phyloP scores from a whole-genome alignment of 768 basidiomycete genomes.

The Hebeloma cylindrosporum region DNA sequence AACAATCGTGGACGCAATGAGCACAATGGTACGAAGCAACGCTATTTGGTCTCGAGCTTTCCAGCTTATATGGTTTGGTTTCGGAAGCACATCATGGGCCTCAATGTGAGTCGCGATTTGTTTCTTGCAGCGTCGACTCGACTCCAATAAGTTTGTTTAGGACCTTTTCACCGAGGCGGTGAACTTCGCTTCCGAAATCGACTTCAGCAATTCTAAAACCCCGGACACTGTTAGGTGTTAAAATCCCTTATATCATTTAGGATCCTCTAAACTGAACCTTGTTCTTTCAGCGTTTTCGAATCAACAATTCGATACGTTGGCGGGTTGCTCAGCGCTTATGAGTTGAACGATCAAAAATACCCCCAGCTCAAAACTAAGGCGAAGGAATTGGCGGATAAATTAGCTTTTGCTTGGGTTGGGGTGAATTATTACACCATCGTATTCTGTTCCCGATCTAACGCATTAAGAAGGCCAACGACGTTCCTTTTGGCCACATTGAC shows the following conservation, averaged over 20 bases:
- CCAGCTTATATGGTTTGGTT: not conserved
- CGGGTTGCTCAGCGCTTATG: conserved; percentile 65
- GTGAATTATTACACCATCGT: conserved; percentile 33
- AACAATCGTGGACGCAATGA: conserved; percentile 59
- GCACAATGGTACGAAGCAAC: conserved; percentile 63
- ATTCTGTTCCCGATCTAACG: not conserved
- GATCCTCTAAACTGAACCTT: not conserved
- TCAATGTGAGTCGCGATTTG: conserved; percentile 35
- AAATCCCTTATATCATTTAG: too few relatives aligned
- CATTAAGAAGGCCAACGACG: conserved; percentile 31
- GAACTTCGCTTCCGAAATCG: conserved; percentile 46
- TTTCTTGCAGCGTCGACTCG: not conserved
- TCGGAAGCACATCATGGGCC: conserved; percentile 55
- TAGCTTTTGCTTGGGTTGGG: conserved; percentile 59
- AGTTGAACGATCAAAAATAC: conserved; percentile 56
- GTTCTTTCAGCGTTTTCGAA: conserved; percentile 58
- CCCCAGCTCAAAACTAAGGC: conserved; percentile 58
- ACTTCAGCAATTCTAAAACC: conserved; percentile 53
- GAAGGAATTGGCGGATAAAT: conserved; percentile 58
- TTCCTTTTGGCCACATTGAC: conserved; percentile 42
- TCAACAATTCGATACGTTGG: conserved; percentile 74
- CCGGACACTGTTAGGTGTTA: conserved; percentile 38
- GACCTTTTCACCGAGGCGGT: conserved; percentile 57
- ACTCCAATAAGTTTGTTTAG: conserved; percentile 23
- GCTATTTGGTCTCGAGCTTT: too few relatives aligned